phyloP scores from a whole-genome alignment of 176 grass and related monocot genomes.

The Themeda triandra region DNA sequence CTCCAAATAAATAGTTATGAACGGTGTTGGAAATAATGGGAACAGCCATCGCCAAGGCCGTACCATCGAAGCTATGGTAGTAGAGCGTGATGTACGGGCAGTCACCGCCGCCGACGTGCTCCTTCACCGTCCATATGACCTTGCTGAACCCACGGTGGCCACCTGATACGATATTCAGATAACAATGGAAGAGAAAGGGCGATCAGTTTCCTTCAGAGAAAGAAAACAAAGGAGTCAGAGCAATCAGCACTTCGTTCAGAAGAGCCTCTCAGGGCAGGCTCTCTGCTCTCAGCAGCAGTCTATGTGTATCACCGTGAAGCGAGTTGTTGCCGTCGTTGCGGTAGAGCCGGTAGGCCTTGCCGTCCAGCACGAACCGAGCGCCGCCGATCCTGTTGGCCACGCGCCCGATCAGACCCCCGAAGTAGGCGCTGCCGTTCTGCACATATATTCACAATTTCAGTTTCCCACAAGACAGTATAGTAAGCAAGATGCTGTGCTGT shows the following conservation, averaged over 20 bases:
- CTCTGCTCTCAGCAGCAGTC: background rate
- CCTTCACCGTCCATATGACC: constrained; percentile 75
- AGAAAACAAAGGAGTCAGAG: no score
- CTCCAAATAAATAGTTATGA: no score
- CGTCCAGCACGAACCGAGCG: constrained; percentile 58
- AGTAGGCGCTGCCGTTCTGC: constrained; percentile 70
- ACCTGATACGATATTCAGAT: constrained; percentile 34
- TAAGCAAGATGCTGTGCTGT: no score
- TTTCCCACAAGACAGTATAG: background rate
- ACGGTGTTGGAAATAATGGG: no score
- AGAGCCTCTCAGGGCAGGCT: no score
- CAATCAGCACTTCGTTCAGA: no score
- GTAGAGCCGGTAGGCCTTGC: constrained; percentile 43
- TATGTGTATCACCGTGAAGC: constrained; percentile 52
- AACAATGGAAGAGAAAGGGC: no score
- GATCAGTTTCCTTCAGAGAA: background rate
- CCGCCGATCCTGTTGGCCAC: constrained; percentile 69
- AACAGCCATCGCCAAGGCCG: no score
- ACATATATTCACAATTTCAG: background rate
- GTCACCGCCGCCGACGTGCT: constrained; percentile 45
- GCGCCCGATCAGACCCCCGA: constrained; percentile 82
- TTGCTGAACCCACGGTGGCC: constrained; percentile 76
- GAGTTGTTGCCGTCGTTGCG: constrained; percentile 78
- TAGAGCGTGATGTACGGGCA: constrained; percentile 64
- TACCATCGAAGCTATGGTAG: constrained; percentile 84